phyloP scores from a whole-genome alignment of 2,329 filamentous ascomycete genomes.

The Orbilia quercus region DNA sequence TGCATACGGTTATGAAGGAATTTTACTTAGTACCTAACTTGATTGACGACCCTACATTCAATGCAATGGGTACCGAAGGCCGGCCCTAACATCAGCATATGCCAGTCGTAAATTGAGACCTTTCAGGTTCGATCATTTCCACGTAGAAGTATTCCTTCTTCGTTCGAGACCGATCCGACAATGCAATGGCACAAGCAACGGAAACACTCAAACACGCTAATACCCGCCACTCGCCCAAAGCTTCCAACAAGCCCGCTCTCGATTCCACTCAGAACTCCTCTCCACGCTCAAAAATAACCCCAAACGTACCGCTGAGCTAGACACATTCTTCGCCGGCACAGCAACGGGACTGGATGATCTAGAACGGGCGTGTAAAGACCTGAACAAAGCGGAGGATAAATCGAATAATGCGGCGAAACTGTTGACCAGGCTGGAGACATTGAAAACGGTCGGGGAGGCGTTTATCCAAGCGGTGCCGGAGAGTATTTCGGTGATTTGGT shows the following conservation, averaged over 20 bases:
- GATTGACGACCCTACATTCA: no score
- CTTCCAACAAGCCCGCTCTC: slow-evolving; percentile 20
- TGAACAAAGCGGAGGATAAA: slow-evolving; percentile 31
- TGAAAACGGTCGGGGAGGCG: slow-evolving; percentile 17
- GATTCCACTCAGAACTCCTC: slow-evolving; percentile 4
- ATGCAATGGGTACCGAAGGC: no score
- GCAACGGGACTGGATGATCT: slow-evolving; percentile 1
- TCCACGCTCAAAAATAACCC: not conserved
- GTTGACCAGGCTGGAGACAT: slow-evolving; percentile 16
- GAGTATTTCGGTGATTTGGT: slow-evolving; percentile 26
- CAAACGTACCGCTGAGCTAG: not conserved
- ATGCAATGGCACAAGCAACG: no score
- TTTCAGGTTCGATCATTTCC: no score
- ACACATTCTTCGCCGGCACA: slow-evolving; percentile 6
- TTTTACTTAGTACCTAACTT: no score
- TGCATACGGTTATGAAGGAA: no score
- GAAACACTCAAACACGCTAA: no score
- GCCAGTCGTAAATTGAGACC: no score
- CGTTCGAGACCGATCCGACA: no score
- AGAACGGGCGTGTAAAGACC: slow-evolving; percentile 5
- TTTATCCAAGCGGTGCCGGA: slow-evolving; percentile 18
- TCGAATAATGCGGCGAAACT: slow-evolving; percentile 15
- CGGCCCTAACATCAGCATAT: no score
- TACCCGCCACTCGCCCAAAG: no score
- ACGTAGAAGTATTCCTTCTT: no score